Base-by-base conservation (phyloP, 257 asterid species). In the Osmanthus fragrans region DNA sequence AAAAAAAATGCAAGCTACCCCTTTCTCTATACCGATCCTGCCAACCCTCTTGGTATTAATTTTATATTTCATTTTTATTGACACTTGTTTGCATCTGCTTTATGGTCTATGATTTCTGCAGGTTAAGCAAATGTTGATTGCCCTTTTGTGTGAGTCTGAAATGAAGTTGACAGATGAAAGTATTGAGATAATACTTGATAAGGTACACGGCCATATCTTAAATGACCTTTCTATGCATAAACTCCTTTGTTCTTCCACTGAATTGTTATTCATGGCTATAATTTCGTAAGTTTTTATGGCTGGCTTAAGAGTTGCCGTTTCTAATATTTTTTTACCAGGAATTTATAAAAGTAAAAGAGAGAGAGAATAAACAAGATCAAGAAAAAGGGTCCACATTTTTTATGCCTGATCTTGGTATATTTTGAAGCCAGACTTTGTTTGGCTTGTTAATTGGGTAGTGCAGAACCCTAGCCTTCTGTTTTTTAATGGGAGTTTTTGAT, bases 81-180 rank as follows among this genome's bases (percentile, higher is more conserved):
- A 73, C 74, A 75, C 42, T 30, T 64, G 68, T 80, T 73, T 21
- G 72, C 72, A 78, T 70, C 73, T 68, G 79, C 73, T 79, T 77
- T 45, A 78, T 71, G 65, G 39, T 76, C 67, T 82, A 75, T 86
- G 80, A 54, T 70, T 80, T 73, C 84, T 33, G 76, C 94, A 96
- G 99, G 98, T 96, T 76, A 96, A 96, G 87, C 97, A 96, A 87
- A 96, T 96, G 98, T 74, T 96, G 89, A 91, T 93, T 84, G 99
- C 98, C 60, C 96, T 92, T 80, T 73, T 96, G 27, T 89, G 91
- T 0, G 99, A 93, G 88, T 93, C 98, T 9, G 98, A 92, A 82
- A 90, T 96, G 98, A 93, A 87, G 92, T 86, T 96, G 88, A 90
- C 97, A 72, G 98, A 96, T 82, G 99, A 96, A 76, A 94, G 97